Evolutionary conservation across 257 asterid genomes (phyloP).

Genomic region (Cruciata laevipes): DNA sequence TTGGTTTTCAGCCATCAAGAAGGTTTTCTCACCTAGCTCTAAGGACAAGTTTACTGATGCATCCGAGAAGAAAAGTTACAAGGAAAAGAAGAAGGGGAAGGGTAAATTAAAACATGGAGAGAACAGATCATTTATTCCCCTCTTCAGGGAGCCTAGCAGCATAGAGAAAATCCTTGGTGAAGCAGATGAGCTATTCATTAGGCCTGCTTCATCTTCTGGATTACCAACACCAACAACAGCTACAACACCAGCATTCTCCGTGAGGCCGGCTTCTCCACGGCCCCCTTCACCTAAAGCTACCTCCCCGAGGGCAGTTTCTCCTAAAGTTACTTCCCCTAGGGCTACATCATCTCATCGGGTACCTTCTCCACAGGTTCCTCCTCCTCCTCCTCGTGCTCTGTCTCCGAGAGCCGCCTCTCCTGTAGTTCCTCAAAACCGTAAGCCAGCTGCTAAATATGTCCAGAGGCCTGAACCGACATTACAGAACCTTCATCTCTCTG

Average conservation of each 20-base stretch:
- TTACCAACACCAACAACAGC: conserved; percentile 30
- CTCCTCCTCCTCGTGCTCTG: conserved; percentile 23
- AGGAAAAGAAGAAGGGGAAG: conserved; percentile 75
- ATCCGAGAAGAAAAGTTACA: conserved; percentile 50
- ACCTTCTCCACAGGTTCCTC: conserved; percentile 20
- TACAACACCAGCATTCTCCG: conserved; percentile 23
- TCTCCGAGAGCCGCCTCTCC: conserved; percentile 34
- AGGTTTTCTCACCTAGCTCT: conserved; percentile 61
- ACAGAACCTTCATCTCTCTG: conserved; percentile 47
- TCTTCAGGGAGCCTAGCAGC: conserved; percentile 89
- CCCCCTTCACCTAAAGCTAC: conserved; percentile 37
- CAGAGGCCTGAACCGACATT: conserved; percentile 66
- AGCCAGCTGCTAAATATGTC: conserved; percentile 36
- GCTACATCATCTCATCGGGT: conserved; percentile 19
- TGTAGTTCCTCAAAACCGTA: conserved; percentile 26
- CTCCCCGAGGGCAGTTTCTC: conserved; percentile 41
- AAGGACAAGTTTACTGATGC: conserved; percentile 57
- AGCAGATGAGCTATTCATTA: conserved; percentile 57
- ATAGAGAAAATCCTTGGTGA: conserved; percentile 90
- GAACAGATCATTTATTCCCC: conserved; percentile 67
- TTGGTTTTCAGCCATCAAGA: conserved; percentile 93
- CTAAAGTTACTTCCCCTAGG: conserved; percentile 31
- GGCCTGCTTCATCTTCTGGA: conserved; percentile 43
- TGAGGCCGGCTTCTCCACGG: conserved; percentile 40
- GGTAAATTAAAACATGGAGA: conserved; percentile 57